Conservation (phyloP, 1,284 basidiomycete genomes). For the Trametes sp. region DNA sequence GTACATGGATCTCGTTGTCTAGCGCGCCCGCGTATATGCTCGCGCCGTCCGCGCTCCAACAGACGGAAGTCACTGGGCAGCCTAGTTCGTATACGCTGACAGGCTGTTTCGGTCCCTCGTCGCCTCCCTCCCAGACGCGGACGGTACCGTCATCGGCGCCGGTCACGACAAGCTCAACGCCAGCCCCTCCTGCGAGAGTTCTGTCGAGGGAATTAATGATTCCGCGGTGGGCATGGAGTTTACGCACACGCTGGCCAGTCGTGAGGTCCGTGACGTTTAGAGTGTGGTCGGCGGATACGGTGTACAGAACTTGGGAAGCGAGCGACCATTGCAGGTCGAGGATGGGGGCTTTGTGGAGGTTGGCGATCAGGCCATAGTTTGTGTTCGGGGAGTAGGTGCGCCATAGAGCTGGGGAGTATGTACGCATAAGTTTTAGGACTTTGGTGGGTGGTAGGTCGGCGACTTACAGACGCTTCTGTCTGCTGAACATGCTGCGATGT, state of each 20-base stretch:
- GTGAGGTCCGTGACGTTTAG: conserved; percentile 77
- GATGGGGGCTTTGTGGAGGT: conserved; percentile 80
- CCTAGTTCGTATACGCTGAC: conserved; percentile 85
- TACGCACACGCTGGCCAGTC: conserved; percentile 78
- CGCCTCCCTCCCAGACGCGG: conserved; percentile 85
- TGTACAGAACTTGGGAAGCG: conserved; percentile 73
- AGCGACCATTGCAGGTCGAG: conserved; percentile 86
- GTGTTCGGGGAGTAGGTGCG: conserved; percentile 82
- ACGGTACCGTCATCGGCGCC: conserved; percentile 92
- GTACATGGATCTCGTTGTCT: conserved; percentile 93
- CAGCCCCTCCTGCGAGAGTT: conserved; percentile 82
- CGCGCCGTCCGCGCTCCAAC: conserved; percentile 90
- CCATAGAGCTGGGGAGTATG: conserved; percentile 67
- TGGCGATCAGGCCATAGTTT: conserved; percentile 81
- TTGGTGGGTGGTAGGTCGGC: background rate
- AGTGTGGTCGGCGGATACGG: conserved; percentile 86
- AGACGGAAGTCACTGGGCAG: conserved; percentile 90
- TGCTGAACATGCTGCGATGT: conserved; percentile 84
- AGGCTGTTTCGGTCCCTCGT: conserved; percentile 77
- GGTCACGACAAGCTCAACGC: conserved; percentile 83
- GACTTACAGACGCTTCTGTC: conserved; percentile 80
- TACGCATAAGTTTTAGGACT: background rate
- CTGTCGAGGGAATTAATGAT: conserved; percentile 90
- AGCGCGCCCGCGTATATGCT: conserved; percentile 89
- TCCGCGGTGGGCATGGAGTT: conserved; percentile 85